phyloP scores from a whole-genome alignment of 2,329 filamentous ascomycete species.

The Fusarium torulosum region DNA sequence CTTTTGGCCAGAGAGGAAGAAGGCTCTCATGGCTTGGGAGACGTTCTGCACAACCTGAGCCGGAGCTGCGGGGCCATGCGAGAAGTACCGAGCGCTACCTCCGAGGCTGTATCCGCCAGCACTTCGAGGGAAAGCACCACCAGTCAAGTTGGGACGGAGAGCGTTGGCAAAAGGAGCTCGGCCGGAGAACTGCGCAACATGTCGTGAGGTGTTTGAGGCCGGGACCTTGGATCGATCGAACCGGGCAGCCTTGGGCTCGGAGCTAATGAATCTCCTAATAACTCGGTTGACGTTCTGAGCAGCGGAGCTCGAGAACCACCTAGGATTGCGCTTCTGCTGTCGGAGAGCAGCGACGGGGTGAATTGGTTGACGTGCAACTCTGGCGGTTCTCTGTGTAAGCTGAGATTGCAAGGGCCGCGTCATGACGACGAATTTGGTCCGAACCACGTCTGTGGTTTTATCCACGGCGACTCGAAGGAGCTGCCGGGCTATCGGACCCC shows the following conservation, averaged over 20 bases:
- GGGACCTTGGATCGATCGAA: conserved; percentile 64
- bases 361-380: conserved; percentile 62
- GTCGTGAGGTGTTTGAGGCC: conserved; percentile 62
- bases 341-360: conserved; percentile 66
- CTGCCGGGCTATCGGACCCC: conserved; percentile 68
- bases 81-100: conserved; percentile 88
- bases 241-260: conserved; percentile 53
- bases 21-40: conserved; percentile 91
- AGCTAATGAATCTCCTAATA: conserved; percentile 66
- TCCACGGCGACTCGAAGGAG: conserved; percentile 65
- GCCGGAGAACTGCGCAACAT: conserved; percentile 72
- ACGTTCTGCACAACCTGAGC: conserved; percentile 95
- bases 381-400: conserved; percentile 57
- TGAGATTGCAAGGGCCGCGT: conserved; percentile 60
- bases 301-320: conserved; percentile 63
- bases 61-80: conserved; percentile 84
- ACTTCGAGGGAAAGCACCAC: conserved; percentile 84
- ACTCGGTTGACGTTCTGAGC: conserved; percentile 59
- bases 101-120: conserved; percentile 87
- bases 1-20: conserved; percentile 91
- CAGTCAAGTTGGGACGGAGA: conserved; percentile 91
- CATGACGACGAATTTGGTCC: conserved; percentile 61
- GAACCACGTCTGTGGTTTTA: conserved; percentile 65
- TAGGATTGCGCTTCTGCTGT: conserved; percentile 58
- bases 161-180: conserved; percentile 89